phyloP scores from a whole-genome alignment of 2,329 filamentous ascomycete genomes.

The Aspergillus ochraceoroseus region DNA sequence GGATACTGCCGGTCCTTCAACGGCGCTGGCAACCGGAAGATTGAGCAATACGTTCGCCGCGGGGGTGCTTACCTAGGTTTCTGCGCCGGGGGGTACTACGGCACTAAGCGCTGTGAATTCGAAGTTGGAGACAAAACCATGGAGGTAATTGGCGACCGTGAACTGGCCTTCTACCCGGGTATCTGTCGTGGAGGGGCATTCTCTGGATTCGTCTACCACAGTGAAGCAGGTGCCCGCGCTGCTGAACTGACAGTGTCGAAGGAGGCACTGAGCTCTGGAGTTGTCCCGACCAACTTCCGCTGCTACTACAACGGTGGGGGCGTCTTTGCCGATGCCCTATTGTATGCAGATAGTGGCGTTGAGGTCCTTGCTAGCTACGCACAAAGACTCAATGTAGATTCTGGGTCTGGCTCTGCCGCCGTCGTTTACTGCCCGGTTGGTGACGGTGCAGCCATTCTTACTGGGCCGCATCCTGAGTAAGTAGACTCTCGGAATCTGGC shows the following conservation, averaged over 20 bases:
- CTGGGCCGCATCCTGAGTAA: slow-evolving; percentile 88
- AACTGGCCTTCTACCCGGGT: slow-evolving; percentile 84
- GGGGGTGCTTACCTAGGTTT: slow-evolving; percentile 86
- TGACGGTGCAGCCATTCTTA: slow-evolving; percentile 71
- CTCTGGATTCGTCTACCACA: slow-evolving; percentile 82
- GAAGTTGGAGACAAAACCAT: slow-evolving; percentile 76
- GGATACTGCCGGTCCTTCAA: slow-evolving; percentile 86
- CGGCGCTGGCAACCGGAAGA: slow-evolving; percentile 77
- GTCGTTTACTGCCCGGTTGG: slow-evolving; percentile 79
- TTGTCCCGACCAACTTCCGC: slow-evolving; percentile 58
- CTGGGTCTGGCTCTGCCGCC: slow-evolving; percentile 68
- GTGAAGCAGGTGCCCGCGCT: slow-evolving; percentile 75
- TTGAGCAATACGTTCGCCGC: slow-evolving; percentile 75
- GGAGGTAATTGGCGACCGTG: slow-evolving; percentile 79
- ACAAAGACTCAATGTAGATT: slow-evolving; percentile 68
- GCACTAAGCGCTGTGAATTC: slow-evolving; percentile 75
- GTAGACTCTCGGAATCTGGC: slow-evolving; percentile 29
- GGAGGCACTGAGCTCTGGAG: slow-evolving; percentile 51
- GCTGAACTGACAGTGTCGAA: slow-evolving; percentile 62
- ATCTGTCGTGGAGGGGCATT: slow-evolving; percentile 82
- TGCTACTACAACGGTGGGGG: slow-evolving; percentile 95
- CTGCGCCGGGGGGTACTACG: slow-evolving; percentile 94
- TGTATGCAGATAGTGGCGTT: slow-evolving; percentile 59
- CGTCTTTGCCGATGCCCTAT: slow-evolving; percentile 76
- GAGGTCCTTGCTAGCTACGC: slow-evolving; percentile 78